Conservation (phyloP, 148 eudicot species). For the Amaranthus hypochondriacus region DNA sequence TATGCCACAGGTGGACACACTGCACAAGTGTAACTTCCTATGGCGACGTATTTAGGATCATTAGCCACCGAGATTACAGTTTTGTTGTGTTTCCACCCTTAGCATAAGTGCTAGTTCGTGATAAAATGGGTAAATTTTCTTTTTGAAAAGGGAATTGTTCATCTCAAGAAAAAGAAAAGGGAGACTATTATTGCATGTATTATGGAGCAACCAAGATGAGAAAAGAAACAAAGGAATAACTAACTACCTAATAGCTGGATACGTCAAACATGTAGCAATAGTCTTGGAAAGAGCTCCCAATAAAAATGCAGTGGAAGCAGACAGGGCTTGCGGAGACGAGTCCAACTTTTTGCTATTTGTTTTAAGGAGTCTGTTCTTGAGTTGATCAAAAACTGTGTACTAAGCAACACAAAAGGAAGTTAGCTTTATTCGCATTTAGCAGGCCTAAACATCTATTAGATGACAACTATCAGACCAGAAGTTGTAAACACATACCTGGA, state of each 20-base stretch:
- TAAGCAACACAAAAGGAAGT: conserved; percentile 26
- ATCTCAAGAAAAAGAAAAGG: too few species aligned
- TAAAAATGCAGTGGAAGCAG: conserved; percentile 79
- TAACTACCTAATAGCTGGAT: conserved; percentile 82
- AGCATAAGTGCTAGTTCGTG: background rate
- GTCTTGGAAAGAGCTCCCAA: conserved; percentile 91
- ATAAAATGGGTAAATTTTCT: background rate
- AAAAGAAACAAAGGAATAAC: conserved; percentile 9
- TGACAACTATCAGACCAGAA: background rate
- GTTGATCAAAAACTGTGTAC: conserved; percentile 95
- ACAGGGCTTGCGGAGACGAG: conserved; percentile 60
- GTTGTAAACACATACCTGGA: conserved; percentile 55
- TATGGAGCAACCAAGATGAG: background rate
- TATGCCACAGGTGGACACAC: background rate
- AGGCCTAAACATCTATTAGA: background rate
- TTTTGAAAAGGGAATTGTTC: background rate
- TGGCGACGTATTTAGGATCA: too few species aligned
- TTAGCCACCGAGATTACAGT: too few species aligned
- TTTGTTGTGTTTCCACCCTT: too few species aligned
- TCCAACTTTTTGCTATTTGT: conserved; percentile 30
- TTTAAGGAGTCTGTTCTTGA: conserved; percentile 57
- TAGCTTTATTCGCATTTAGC: conserved; percentile 8
- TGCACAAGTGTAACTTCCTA: background rate
- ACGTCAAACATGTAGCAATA: conserved; percentile 85
- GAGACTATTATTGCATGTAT: background rate